A percentile compares a stretch with the other conserved stretches of the same genome.
Conservation (phyloP, 371 early-diverging fungal species). For the Dinochytrium kinnereticum region DNA sequence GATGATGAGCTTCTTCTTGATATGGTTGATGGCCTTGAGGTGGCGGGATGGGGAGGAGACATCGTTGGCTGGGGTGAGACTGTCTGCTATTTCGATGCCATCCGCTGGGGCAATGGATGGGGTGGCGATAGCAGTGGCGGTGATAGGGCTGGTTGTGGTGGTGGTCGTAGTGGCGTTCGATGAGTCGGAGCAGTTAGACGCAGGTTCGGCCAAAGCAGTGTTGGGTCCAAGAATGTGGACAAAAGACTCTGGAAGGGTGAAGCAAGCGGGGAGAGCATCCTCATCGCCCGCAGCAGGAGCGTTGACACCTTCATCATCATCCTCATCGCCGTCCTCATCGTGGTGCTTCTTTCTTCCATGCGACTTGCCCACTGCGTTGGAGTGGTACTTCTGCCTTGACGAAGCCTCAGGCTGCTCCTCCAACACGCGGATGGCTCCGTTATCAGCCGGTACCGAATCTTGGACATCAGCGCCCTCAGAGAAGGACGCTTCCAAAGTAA, state of each 20-base stretch:
- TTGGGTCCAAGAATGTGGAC: background rate
- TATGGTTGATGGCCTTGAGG: background rate
- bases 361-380: too few species aligned
- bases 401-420: too few species aligned
- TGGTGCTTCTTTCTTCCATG: background rate
- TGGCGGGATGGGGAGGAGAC: background rate
- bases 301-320: background rate
- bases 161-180: background rate
- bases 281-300: background rate
- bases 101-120: background rate
- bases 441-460: background rate
- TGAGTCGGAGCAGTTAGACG: background rate
- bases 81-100: background rate
- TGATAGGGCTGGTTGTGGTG: background rate
- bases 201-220: background rate
- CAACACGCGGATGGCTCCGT: background rate
- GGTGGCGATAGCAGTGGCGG: conserved; percentile 8
- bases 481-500: background rate
- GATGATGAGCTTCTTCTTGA: conserved; percentile 10
- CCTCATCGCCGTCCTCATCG: background rate
- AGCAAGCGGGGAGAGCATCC: conserved; percentile 1
- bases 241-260: conserved; percentile 4
- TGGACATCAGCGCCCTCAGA: background rate
- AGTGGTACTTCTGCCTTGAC: background rate
- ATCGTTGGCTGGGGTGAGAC: background rate